A percentile compares a stretch with the other conserved stretches of the same genome.
These are phyloP conservation scores for Candida stauntonica DNA, from an alignment of 805 yeast species.

Conservation along the genomic window DNA sequence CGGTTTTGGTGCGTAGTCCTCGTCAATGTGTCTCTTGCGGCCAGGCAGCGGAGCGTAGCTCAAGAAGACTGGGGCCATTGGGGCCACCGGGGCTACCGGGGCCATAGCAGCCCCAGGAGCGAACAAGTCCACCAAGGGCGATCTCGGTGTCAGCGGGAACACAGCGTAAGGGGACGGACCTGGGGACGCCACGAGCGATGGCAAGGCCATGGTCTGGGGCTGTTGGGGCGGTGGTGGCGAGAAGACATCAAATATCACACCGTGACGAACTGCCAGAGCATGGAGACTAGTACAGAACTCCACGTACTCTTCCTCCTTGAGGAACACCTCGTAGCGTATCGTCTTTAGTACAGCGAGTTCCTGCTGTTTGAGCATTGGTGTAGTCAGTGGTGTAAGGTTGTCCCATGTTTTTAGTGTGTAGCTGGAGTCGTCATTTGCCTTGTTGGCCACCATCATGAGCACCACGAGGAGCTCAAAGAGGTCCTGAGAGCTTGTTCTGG, in stretches of 20 bases:
- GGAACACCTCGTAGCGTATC: slow-evolving; percentile 23
- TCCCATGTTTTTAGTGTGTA: slow-evolving; percentile 50
- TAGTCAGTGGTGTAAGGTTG: slow-evolving; percentile 22
- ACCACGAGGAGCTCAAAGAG: slow-evolving; percentile 28
- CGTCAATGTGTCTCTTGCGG: not conserved
- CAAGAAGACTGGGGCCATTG: not conserved
- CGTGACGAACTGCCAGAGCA: slow-evolving; percentile 5
- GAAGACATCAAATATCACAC: slow-evolving; percentile 3
- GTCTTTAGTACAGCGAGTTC: slow-evolving; percentile 22
- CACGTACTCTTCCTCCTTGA: slow-evolving; percentile 9
- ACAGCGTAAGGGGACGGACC: slow-evolving; percentile 3
- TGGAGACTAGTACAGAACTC: slow-evolving; percentile 14
- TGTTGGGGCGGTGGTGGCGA: slow-evolving; percentile 7
- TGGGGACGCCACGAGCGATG: slow-evolving; percentile 1
- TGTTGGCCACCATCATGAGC: slow-evolving; percentile 35
- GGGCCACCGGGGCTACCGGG: not conserved
- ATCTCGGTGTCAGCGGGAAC: slow-evolving; percentile 23
- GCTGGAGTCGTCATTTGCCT: slow-evolving; percentile 44
- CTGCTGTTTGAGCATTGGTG: slow-evolving; percentile 11
- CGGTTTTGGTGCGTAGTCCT: not conserved
- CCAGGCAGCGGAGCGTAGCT: not conserved
- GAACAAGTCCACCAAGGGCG: slow-evolving; percentile 16
- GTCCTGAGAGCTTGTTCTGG: too few species aligned
- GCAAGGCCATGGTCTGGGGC: slow-evolving; percentile 1
- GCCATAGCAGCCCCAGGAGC: too few species aligned